phyloP scores from a whole-genome alignment of 2,329 filamentous ascomycete genomes.

The Mollisia scopiformis region DNA sequence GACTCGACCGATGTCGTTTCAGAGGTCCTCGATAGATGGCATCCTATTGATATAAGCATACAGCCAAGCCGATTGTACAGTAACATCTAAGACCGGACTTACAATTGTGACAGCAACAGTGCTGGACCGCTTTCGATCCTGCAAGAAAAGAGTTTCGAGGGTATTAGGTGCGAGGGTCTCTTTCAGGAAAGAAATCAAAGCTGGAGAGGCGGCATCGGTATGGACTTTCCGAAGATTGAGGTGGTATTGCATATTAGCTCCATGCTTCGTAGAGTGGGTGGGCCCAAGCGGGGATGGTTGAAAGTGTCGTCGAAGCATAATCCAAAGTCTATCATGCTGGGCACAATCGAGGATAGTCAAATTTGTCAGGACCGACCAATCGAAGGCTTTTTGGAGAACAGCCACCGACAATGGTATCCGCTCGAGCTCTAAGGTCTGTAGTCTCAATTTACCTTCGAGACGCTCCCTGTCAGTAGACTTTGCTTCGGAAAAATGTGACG shows the following conservation, averaged over 20 bases:
- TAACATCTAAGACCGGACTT: conserved; percentile 11
- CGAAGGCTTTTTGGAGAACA: conserved; percentile 70
- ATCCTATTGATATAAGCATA: conserved; percentile 43
- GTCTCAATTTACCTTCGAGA: conserved; percentile 60
- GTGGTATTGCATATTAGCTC: conserved; percentile 53
- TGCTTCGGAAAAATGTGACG: conserved; percentile 29
- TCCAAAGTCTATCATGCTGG: conserved; percentile 77
- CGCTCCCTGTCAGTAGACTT: conserved; percentile 39
- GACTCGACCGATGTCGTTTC: conserved; percentile 69
- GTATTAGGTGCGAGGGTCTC: conserved; percentile 78
- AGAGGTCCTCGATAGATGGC: conserved; percentile 72
- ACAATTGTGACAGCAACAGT: conserved; percentile 62
- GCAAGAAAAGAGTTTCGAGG: conserved; percentile 77
- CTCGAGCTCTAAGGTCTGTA: conserved; percentile 77
- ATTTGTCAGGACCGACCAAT: conserved; percentile 73
- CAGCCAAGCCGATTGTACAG: not conserved
- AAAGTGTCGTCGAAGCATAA: conserved; percentile 66
- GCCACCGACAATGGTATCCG: conserved; percentile 73
- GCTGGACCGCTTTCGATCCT: conserved; percentile 58
- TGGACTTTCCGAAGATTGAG: conserved; percentile 75
- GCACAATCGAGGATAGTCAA: conserved; percentile 76
- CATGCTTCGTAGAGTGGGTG: conserved; percentile 32
- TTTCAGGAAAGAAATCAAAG: conserved; percentile 74
- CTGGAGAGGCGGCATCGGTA: conserved; percentile 70
- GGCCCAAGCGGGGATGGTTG: conserved; percentile 43